Conservation (phyloP, 1,284 basidiomycete species). For the Meripilus lineatus region DNA sequence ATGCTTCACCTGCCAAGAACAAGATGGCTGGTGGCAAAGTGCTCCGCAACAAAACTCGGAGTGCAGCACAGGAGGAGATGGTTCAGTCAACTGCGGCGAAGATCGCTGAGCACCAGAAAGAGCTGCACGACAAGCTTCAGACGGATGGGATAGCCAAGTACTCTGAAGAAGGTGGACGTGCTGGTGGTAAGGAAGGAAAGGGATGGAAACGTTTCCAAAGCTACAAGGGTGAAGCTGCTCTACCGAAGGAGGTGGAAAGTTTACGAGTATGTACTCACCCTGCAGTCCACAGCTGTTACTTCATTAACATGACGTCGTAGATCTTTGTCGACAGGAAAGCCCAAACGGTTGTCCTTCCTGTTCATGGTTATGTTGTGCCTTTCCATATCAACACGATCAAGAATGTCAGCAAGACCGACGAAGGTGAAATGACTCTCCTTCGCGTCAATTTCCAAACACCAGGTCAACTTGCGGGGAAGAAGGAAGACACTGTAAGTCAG, state of each 20-base stretch:
- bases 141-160: constrained; percentile 81
- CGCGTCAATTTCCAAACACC: constrained; percentile 99
- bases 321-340: constrained; percentile 90
- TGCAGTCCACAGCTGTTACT: neutral
- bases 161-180: constrained; percentile 68
- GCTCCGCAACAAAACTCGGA: constrained; percentile 79
- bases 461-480: constrained; percentile 96
- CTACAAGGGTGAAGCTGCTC: constrained; percentile 89
- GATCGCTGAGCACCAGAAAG: constrained; percentile 86
- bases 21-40: constrained; percentile 81
- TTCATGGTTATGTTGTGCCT: constrained; percentile 94
- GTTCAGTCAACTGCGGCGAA: constrained; percentile 65
- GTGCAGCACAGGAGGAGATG: constrained; percentile 74
- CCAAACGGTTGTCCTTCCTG: constrained; percentile 86
- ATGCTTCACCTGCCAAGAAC: constrained; percentile 54
- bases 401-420: constrained; percentile 96
- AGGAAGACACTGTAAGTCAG: constrained; percentile 87
- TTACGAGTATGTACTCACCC: constrained; percentile 52
- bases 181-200: constrained; percentile 81
- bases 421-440: constrained; percentile 91
- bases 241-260: constrained; percentile 78
- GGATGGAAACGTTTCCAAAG: constrained; percentile 95
- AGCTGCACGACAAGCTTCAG: constrained; percentile 80
- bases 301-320: constrained; percentile 34
- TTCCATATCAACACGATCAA: constrained; percentile 99